Evolutionary conservation across 1,139 yeast genomes (phyloP).

Genomic region (Scheffersomyces segobiensis): DNA sequence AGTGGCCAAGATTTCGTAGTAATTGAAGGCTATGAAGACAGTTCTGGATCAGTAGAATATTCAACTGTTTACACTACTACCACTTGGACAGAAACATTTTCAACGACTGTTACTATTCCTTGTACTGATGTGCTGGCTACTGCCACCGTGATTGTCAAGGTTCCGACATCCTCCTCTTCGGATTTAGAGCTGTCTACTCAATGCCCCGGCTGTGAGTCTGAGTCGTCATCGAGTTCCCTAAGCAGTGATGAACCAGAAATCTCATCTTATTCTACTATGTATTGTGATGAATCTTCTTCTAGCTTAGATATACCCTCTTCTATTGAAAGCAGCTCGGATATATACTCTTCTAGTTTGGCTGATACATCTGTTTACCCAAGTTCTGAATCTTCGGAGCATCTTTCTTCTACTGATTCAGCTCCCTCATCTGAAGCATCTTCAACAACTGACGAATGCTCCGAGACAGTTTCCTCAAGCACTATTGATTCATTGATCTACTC

Average conservation of each 20-base stretch:
- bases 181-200: not conserved
- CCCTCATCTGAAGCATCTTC: not conserved
- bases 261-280: not conserved
- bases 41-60: constrained; percentile 1
- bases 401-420: no score
- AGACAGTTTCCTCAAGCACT: not conserved
- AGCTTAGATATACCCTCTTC: not conserved
- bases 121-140: not conserved
- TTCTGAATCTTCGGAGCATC: not conserved
- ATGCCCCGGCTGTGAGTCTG: not conserved
- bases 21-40: constrained; percentile 10
- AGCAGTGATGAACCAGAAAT: not conserved
- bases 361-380: not conserved
- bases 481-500: not conserved
- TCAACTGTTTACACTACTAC: constrained; percentile 1
- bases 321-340: not conserved
- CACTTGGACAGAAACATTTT: constrained; percentile 3
- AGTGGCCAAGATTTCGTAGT: constrained; percentile 10
- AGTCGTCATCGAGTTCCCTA: not conserved
- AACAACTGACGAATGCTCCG: not conserved
- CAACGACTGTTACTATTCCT: not conserved
- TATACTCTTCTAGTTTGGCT: not conserved
- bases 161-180: not conserved
- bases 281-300: not conserved
- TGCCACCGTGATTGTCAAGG: not conserved